Evolutionary conservation across 2,329 filamentous ascomycete species (phyloP), one percentile per base, ranked within the genome.

Genomic region (Colletotrichum filicis): DNA sequence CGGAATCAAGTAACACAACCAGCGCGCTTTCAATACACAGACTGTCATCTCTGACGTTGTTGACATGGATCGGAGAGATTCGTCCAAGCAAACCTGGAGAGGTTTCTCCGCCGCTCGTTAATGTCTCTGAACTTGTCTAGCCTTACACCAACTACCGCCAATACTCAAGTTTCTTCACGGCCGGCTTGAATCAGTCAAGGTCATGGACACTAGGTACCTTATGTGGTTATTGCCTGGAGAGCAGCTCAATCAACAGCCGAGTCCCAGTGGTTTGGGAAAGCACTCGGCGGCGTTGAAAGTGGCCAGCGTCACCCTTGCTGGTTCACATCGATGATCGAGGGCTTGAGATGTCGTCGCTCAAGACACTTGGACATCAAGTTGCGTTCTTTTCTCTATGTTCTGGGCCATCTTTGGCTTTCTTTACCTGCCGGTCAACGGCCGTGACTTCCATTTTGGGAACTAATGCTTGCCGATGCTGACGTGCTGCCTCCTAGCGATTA

Each of bases 231-330:
- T 28, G 12, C 22, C 42, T 30, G 24, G 2, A 12, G 57, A 59
- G 19, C 19, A 26, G 22, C 37, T 19, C 19, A 6, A n/a, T 19
- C 37, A 16, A 24, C 35, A 19, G 46, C 22, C 66, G 24, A 49
- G 28, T 68, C 42, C 66, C 66, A 32, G 32, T 71, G 16, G 37
- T 55, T 24, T 64, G 60, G 42, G 24, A 46, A 28, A 35, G 28
- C 46, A 65, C 3, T 24, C 46, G 32, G 16, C 24, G 60, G 59
- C 22, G 60, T n/a, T 26, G 7, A 35, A 35, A 61, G 19, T 35
- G 46, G 56, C 12, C 57, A 65, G 55, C 68, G 67, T 67, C 71
- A 73, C 46, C 63, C 22, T 57, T 30, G 26, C 46, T 22, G 37
- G 9, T 19, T 61, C 2, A 55, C 19, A 71, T 8, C 56, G 56